phyloP scores from a whole-genome alignment of 441 rosid genomes.

The Arabidopsis hybrid region DNA sequence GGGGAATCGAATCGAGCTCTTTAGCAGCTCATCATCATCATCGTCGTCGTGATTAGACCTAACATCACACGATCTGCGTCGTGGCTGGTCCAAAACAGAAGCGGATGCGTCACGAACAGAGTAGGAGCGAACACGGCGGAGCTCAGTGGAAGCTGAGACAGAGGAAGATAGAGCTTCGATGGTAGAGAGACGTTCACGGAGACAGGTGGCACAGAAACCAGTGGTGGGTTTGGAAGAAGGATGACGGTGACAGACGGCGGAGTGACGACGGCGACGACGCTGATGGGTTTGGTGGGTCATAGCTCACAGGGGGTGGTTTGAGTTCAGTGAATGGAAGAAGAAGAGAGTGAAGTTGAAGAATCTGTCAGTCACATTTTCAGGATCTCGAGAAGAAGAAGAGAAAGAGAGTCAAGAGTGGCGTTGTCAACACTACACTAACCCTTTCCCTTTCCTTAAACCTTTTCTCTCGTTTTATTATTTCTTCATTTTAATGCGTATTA shows the following conservation, averaged over 20 bases:
- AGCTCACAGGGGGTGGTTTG: not conserved
- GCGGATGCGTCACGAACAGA: conserved; percentile 51
- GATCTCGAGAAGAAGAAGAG: conserved; percentile 30
- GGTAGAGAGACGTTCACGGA: conserved; percentile 85
- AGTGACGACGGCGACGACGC: conserved; percentile 76
- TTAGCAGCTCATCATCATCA: conserved; percentile 50
- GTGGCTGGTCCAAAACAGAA: conserved; percentile 36
- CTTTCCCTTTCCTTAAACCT: conserved; percentile 30
- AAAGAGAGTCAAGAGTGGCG: conserved; percentile 20
- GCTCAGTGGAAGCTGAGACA: conserved; percentile 50
- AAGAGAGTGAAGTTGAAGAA: conserved; percentile 33
- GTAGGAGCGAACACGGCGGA: conserved; percentile 62
- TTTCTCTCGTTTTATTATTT: conserved; percentile 1
- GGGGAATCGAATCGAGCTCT: conserved; percentile 25
- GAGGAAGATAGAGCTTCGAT: conserved; percentile 49
- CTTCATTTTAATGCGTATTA: not conserved
- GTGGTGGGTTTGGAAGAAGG: conserved; percentile 70
- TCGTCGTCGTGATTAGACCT: conserved; percentile 20
- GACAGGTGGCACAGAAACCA: conserved; percentile 84
- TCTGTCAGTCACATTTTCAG: conserved; percentile 27
- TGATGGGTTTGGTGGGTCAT: conserved; percentile 52
- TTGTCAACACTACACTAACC: conserved; percentile 24
- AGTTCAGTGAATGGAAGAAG: conserved; percentile 19
- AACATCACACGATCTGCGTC: conserved; percentile 49
- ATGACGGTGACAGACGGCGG: conserved; percentile 73